Evolutionary conservation across 352 stramenopile genomes (phyloP), one percentile per base, ranked within the genome.

Genomic region (Globisporangium nunn): DNA sequence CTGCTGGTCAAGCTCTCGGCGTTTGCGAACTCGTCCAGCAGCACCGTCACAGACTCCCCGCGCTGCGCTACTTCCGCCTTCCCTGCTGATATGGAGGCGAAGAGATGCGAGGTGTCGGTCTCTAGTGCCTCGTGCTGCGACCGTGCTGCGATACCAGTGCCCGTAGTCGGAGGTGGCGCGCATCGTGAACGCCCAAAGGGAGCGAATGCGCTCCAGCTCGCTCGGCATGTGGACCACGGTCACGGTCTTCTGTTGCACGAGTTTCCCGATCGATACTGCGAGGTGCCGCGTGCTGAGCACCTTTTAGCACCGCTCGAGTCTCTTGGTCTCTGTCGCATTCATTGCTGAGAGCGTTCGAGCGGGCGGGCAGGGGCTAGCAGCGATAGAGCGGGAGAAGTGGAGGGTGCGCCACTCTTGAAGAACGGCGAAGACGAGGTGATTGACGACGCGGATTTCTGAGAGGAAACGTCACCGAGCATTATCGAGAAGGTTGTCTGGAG

Each of bases 181-280:
- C 40, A 64, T 50, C 43, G 91, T 87, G 49, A 89, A 68, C 35
- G 88, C 78, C 2, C 76, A 82, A 63, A 93, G 73, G 59, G 66
- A 64, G 60, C 86, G 81, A 66, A 92, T 90, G 53, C 78, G 79
- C 53, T 88, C 75, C 51, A 87, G 74, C 56, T 87, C 75, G 50
- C 62, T 83, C 23, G 81, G 82, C 54, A 75, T 86, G 67, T 89
- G 90, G 40, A 88, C 62, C 53, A 86, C 78, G 3, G 75, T 68
- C 37, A 90, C 79, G n/a, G 79, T 76, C 56, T 92, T 92, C 59
- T 92, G 75, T 71, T 92, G 82, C 59, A 92, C 77, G 40, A 91
- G 68, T 50, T 88, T 75, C 47, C 74, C 81, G 50, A 92, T 55
- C 8, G 72, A 74, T 6, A 71, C 74, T 39, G 79, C 75, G 33